A percentile compares a stretch with the other conserved stretches of the same genome.
These are phyloP conservation scores for Prunus dulcis DNA, from an alignment of 306 rosid species.

Conservation along the genomic window DNA sequence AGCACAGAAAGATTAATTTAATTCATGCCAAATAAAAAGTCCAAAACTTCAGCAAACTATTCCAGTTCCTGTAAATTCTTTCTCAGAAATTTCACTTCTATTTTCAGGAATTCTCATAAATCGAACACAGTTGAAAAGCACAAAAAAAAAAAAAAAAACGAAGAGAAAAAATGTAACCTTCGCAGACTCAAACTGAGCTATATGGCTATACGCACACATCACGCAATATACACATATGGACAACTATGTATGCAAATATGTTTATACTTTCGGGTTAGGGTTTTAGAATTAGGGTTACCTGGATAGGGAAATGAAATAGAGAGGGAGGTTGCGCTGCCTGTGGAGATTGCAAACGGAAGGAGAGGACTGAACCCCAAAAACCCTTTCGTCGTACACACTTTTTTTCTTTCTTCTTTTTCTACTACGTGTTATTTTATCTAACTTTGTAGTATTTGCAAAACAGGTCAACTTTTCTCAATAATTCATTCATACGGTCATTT, in stretches of 20 bases:
- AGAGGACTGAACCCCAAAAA: not conserved
- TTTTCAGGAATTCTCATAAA: not conserved
- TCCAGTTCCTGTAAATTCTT: not conserved
- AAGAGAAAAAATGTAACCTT: not conserved
- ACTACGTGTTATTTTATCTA: not conserved
- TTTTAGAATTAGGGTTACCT: constrained; percentile 3
- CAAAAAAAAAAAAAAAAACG: not conserved
- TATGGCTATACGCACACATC: not conserved
- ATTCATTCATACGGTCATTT: not conserved
- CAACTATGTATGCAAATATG: not conserved
- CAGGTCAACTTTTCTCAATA: not conserved
- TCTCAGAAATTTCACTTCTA: not conserved
- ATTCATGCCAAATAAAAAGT: not conserved
- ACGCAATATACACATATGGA: not conserved
- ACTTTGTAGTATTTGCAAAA: not conserved
- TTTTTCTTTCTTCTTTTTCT: not conserved
- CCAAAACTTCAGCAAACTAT: not conserved
- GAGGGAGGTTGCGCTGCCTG: not conserved
- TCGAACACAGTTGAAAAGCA: not conserved
- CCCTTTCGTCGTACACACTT: not conserved
- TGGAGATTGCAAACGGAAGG: not conserved
- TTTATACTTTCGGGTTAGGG: not conserved
- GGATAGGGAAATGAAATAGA: not conserved
- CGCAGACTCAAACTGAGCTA: not conserved
- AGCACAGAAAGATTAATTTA: not conserved